Evolutionary conservation across 352 stramenopile species (phyloP).

Genomic region (Globisporangium cylindrosporum): DNA sequence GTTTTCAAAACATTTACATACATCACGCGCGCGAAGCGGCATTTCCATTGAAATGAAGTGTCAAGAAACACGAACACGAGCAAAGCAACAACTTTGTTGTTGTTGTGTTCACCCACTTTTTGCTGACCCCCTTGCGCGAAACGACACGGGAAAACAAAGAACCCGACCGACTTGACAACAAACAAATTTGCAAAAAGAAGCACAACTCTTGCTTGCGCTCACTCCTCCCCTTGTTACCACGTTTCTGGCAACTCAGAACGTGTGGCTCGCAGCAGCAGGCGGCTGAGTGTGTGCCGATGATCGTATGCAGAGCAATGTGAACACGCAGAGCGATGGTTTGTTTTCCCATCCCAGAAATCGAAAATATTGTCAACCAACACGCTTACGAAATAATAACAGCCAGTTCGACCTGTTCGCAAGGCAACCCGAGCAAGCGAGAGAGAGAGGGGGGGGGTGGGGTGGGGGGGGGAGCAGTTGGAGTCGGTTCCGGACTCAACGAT

Average conservation of each 20-base stretch:
- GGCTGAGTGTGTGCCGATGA: conserved; percentile 12
- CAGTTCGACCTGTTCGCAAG: not conserved
- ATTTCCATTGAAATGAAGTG: not conserved
- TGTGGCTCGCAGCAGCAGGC: conserved; percentile 3
- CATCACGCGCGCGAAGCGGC: not conserved
- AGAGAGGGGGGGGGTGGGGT: not conserved
- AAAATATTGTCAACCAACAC: not conserved
- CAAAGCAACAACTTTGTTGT: not conserved
- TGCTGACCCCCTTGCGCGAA: not conserved
- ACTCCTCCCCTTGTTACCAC: conserved; percentile 6
- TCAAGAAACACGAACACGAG: not conserved
- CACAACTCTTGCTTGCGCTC: not conserved
- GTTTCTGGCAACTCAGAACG: conserved; percentile 8
- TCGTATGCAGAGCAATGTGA: not conserved
- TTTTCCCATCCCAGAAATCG: not conserved
- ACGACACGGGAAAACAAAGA: not conserved
- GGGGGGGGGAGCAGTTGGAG: no score
- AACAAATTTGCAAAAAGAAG: not conserved
- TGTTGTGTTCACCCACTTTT: not conserved
- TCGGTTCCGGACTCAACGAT: conserved; percentile 1
- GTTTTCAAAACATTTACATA: not conserved
- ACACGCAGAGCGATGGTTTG: not conserved
- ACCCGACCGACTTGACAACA: not conserved
- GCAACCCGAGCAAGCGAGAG: not conserved
- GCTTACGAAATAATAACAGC: not conserved